Evolutionary conservation across 805 yeast genomes (phyloP), one percentile per base, ranked within the genome.

Genomic region (Nakazawaea ishiwadae): DNA sequence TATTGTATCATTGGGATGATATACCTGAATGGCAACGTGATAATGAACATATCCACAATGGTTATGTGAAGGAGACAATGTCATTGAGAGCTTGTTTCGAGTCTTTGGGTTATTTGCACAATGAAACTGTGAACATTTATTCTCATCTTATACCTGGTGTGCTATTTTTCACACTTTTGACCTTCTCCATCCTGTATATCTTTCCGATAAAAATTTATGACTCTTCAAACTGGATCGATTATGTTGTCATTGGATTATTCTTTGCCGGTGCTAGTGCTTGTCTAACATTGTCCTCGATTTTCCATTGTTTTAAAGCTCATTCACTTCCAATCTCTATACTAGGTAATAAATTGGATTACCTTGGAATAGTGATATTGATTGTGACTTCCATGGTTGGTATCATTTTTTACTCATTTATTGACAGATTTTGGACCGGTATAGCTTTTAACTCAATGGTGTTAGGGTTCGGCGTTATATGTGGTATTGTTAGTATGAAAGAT

Each of bases 401-500:
- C 4, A 52, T 63, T 4, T 52, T 58, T 42, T 64, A 60, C 41
- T 66, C 75, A 1, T 61, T 73, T 35, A 63, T 70, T 44, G 85
- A 81, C 48, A 55, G 55, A 14, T 60, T 65, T 1, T 28, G 3
- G 1, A 54, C 66, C 32, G 66, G 66, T 37, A 47, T 44, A 27
- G 5, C 50, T 2, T 80, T 77, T 49, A 58, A 70, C 10, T 44
- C 50, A 0, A 40, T 83, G 14, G 80, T 84, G 8, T 35, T 74
- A 4, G 33, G 53, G 0, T 65, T 87, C 12, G 96, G 95, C 0
- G 29, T 63, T 0, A 58, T 73, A 1, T 87, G 96, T 51, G 71
- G 83, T 0, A 53, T 70, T 0, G 68, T 84, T 26, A 83, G 93
- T 0, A 61, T 87, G 45, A 69, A 75, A 42, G 79, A 81, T 4